phyloP scores from a whole-genome alignment of 1,284 basidiomycete species.

The Leccinum glutinopallens region DNA sequence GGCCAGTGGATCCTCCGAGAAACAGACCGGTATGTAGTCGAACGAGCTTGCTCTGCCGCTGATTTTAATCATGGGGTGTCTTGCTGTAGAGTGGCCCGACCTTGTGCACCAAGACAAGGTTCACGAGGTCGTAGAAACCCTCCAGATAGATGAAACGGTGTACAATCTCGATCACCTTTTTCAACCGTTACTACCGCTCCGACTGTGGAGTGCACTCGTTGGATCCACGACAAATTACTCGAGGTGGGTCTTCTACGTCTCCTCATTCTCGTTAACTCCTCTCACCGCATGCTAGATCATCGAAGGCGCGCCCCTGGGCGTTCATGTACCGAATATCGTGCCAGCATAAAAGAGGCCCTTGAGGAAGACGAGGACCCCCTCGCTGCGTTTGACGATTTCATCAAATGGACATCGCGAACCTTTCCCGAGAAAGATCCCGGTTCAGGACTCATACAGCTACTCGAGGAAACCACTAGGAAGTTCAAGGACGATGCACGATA shows the following conservation, averaged over 20 bases:
- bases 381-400: conserved; percentile 56
- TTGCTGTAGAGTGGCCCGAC: conserved; percentile 19
- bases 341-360: conserved; percentile 41
- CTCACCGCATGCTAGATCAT: conserved; percentile 15
- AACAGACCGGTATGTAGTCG: conserved; percentile 11
- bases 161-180: conserved; percentile 21
- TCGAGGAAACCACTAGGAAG: conserved; percentile 75
- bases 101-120: conserved; percentile 22
- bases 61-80: no score
- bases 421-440: conserved; percentile 45
- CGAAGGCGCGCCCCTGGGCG: conserved; percentile 15
- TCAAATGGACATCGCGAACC: conserved; percentile 62
- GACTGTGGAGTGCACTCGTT: conserved; percentile 18
- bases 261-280: neutral
- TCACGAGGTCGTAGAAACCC: conserved; percentile 2
- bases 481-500: conserved; percentile 84
- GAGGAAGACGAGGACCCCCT: conserved; percentile 65
- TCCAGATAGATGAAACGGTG: conserved; percentile 16
- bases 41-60: neutral
- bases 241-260: conserved; percentile 6
- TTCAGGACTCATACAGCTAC: conserved; percentile 67
- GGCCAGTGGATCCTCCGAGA: neutral
- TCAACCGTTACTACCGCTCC: conserved; percentile 26
- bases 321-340: conserved; percentile 36
- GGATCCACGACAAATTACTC: conserved; percentile 25